Conservation (phyloP, 1,284 basidiomycete genomes). For the Athelia psychrophila region DNA sequence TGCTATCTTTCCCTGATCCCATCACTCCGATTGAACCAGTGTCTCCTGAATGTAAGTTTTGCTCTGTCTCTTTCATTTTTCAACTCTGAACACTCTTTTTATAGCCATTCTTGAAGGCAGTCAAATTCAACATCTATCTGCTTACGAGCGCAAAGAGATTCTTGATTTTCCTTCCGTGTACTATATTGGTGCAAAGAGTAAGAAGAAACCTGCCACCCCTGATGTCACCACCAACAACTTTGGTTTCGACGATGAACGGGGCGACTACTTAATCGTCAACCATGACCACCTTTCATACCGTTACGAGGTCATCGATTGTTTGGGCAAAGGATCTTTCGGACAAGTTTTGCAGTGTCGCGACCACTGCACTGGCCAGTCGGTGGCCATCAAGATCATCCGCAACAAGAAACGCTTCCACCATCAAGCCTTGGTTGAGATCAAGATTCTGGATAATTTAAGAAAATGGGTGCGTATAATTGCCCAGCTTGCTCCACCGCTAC, state of each 20-base stretch:
- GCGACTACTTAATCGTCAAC: conserved; percentile 91
- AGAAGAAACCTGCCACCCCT: conserved; percentile 76
- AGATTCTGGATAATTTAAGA: conserved; percentile 93
- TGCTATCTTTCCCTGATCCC: conserved; percentile 93
- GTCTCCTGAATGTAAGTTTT: conserved; percentile 66
- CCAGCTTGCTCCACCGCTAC: neutral
- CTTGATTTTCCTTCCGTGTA: conserved; percentile 86
- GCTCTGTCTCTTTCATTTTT: conserved; percentile 6
- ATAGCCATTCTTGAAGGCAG: conserved; percentile 61
- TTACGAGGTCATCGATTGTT: conserved; percentile 89
- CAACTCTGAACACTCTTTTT: conserved; percentile 10
- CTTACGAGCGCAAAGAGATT: conserved; percentile 91
- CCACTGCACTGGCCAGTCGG: conserved; percentile 93
- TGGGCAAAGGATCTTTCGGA: conserved; percentile 98
- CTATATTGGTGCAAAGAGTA: conserved; percentile 77
- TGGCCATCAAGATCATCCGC: conserved; percentile 98
- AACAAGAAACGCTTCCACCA: conserved; percentile 99
- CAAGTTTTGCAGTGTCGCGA: conserved; percentile 97
- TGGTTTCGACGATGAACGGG: conserved; percentile 97
- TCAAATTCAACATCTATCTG: conserved; percentile 67
- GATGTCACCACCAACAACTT: conserved; percentile 85
- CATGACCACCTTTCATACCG: conserved; percentile 95
- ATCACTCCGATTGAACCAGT: conserved; percentile 67
- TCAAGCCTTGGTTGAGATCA: conserved; percentile 97
- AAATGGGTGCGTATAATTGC: conserved; percentile 81